Conservation (phyloP, 1,284 basidiomycete species). For the Cutaneotrichosporon arboriforme region DNA sequence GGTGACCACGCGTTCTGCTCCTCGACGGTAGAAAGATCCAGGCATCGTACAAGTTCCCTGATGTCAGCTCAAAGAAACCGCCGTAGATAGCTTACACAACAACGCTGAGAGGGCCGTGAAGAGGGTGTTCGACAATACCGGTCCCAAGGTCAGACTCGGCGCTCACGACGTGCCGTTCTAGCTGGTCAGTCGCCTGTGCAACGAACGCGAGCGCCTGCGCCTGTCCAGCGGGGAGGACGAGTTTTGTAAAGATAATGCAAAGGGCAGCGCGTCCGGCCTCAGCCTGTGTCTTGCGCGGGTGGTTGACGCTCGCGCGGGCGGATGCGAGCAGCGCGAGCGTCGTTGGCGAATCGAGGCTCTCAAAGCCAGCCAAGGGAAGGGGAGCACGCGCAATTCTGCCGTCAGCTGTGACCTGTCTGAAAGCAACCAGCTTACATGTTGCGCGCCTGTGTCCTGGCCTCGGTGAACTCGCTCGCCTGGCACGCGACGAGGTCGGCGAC, state of each 20-base stretch:
- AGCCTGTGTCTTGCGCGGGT: constrained; percentile 44
- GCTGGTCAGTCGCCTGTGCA: constrained; percentile 16
- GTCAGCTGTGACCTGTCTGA: not conserved
- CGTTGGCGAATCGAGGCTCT: constrained; percentile 14
- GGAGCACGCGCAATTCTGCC: constrained; percentile 33
- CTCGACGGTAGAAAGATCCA: constrained; percentile 13
- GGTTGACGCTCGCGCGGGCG: constrained; percentile 30
- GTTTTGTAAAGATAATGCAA: constrained; percentile 35
- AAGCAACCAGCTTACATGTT: constrained; percentile 41
- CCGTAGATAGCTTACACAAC: constrained; percentile 28
- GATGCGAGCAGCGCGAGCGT: constrained; percentile 22
- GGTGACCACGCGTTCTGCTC: constrained; percentile 22
- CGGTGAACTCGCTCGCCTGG: constrained; percentile 43
- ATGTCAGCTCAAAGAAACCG: not conserved
- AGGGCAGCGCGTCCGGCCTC: constrained; percentile 43
- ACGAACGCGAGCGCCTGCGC: constrained; percentile 23
- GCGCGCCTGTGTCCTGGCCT: constrained; percentile 33
- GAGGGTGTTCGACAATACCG: constrained; percentile 34
- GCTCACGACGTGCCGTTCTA: constrained; percentile 28
- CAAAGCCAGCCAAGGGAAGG: constrained; percentile 36
- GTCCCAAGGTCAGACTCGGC: constrained; percentile 30
- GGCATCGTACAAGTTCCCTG: constrained; percentile 26
- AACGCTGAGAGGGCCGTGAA: constrained; percentile 42
- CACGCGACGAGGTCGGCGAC: constrained; percentile 39
- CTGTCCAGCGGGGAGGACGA: constrained; percentile 17